Percentiles rank a stretch among this genome's conserved stretches.
Conservation (phyloP, 2,329 filamentous ascomycete species). For the Plectosphaerella sp. region DNA sequence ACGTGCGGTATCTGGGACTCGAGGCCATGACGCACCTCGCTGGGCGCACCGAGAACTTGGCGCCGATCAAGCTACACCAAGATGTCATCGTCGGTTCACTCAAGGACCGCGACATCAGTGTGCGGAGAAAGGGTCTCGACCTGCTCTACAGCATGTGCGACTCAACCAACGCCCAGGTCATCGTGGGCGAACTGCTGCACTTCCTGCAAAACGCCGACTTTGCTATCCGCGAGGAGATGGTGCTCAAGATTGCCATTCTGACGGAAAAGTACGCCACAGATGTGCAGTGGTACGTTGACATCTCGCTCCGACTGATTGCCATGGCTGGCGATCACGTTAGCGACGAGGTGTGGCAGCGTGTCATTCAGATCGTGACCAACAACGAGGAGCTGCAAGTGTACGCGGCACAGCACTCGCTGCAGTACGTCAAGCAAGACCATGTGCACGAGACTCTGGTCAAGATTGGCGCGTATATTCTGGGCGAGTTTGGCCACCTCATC, state of each 20-base stretch:
- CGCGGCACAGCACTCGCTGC: slow-evolving; percentile 86
- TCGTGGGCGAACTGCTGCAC: slow-evolving; percentile 88
- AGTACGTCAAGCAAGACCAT: slow-evolving; percentile 87
- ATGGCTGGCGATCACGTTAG: slow-evolving; percentile 98
- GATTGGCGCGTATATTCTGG: slow-evolving; percentile 92
- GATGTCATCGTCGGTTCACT: slow-evolving; percentile 92
- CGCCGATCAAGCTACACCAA: slow-evolving; percentile 97
- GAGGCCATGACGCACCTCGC: slow-evolving; percentile 99
- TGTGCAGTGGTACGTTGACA: slow-evolving; percentile 99
- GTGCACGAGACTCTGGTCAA: slow-evolving; percentile 97
- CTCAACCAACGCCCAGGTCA: slow-evolving; percentile 84
- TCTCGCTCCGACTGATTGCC: slow-evolving; percentile 87
- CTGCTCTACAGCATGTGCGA: slow-evolving; percentile 99
- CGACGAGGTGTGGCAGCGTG: slow-evolving; percentile 97
- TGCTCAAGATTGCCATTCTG: slow-evolving; percentile 95
- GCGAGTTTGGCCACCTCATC: slow-evolving; percentile 95
- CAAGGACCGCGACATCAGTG: slow-evolving; percentile 94
- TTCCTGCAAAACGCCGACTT: slow-evolving; percentile 97
- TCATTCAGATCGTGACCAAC: slow-evolving; percentile 98
- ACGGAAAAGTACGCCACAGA: slow-evolving; percentile 99
- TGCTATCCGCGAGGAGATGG: slow-evolving; percentile 98
- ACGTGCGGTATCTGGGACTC: slow-evolving; percentile 90
- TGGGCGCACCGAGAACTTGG: slow-evolving; percentile 85
- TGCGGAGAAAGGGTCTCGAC: slow-evolving; percentile 91
- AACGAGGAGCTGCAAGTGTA: slow-evolving; percentile 98